Evolutionary conservation across 306 rosid genomes (phyloP), one percentile per base, ranked within the genome.

Genomic region (Alnus glutinosa): DNA sequence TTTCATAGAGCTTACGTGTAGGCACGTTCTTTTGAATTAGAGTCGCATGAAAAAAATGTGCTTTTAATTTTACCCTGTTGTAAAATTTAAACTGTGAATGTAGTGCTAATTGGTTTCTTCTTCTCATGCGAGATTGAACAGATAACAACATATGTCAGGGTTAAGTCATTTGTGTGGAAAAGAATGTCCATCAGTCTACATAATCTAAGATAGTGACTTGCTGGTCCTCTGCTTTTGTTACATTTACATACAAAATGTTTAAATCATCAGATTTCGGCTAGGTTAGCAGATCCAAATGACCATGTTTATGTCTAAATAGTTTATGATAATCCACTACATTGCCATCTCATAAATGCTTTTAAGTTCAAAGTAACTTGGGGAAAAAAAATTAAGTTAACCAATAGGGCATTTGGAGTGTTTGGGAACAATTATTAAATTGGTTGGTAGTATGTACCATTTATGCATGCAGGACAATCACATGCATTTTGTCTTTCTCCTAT

Each of bases 251-350:
- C 3, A 3, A 63, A 34, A 57, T 34, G 79, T 63, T 85, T 86
- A 49, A 81, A 78, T 74, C 88, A 74, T 58, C 87, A 91, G 81
- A 76, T 87, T 86, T 81, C 78, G 28, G 42, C 71, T 85, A 77
- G 83, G 80, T 28, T 0, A 8, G 3, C 70, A 63, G 42, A 63
- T 34, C 70, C 18, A 63, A 13, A 63, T 32, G 70, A 6, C 44
- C 9, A 13, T 63, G 42, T 32, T 0, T 32, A 14, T 63, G 30
- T 46, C 42, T 14, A 36, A 30, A 34, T 5, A n/a, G 46, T 32
- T 36, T 30, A 15, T 63, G n/a, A 14, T 11, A 58, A 15, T 63
- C 9, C 70, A 13, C 70, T 14, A n/a, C n/a, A 63, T 63, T 63
- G n/a, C 42, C 70, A 63, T 13, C 32, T 61, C 23, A 63, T 4